phyloP scores from a whole-genome alignment of 2,329 filamentous ascomycete species.

The Emergomyces pasteurianus region DNA sequence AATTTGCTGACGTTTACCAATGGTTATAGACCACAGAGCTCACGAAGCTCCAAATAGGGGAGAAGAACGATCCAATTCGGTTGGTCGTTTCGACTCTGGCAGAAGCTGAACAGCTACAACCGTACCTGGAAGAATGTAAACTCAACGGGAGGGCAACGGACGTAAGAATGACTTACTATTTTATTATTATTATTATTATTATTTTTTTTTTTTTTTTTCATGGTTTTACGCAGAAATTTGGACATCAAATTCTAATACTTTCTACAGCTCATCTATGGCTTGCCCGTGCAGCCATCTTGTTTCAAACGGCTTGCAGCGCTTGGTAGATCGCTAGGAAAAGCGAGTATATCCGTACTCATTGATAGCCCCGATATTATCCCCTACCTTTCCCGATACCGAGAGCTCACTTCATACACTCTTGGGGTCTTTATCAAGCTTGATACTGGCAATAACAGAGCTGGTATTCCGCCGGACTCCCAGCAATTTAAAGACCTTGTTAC shows the following conservation, averaged over 20 bases:
- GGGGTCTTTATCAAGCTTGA: constrained; percentile 63
- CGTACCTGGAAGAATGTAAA: constrained; percentile 49
- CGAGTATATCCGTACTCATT: constrained; percentile 50
- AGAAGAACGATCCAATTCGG: constrained; percentile 38
- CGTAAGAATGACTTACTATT: constrained; percentile 22
- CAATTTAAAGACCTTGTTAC: constrained; percentile 17
- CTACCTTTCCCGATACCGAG: constrained; percentile 34
- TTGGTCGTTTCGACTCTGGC: constrained; percentile 60
- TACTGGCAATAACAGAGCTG: constrained; percentile 57
- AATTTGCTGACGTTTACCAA: constrained; percentile 1
- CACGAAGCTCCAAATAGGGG: constrained; percentile 55
- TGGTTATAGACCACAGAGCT: constrained; percentile 51
- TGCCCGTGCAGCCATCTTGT: constrained; percentile 53
- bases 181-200: no score
- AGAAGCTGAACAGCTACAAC: constrained; percentile 56
- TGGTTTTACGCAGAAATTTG: background rate
- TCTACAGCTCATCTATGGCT: constrained; percentile 48
- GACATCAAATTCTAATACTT: background rate
- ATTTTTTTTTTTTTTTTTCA: no score
- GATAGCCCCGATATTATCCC: constrained; percentile 53
- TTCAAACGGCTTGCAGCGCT: constrained; percentile 50
- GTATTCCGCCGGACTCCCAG: constrained; percentile 42
- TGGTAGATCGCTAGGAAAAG: constrained; percentile 42
- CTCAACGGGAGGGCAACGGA: constrained; percentile 45
- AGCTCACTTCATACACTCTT: constrained; percentile 29